phyloP scores from a whole-genome alignment of 129 eudicot genomes.

The Pittosporum tobira region DNA sequence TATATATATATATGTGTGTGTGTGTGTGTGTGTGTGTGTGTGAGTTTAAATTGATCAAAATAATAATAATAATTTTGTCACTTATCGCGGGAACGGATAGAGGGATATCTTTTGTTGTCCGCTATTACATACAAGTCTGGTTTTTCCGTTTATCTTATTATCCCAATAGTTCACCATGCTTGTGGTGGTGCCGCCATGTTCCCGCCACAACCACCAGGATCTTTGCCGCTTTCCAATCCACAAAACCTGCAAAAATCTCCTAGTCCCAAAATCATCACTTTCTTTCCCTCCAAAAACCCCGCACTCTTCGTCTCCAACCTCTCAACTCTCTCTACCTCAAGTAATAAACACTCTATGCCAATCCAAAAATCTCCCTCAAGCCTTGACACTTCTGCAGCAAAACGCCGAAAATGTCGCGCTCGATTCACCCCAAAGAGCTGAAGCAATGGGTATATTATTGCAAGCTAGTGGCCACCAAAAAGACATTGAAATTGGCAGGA shows the following conservation, averaged over 20 bases:
- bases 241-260: neutral
- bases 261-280: neutral
- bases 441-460: conserved; percentile 23
- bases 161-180: conserved; percentile 1
- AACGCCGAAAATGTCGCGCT: conserved; percentile 1
- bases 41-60: no score
- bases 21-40: no score
- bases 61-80: no score
- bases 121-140: no score
- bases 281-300: conserved; percentile 1
- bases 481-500: conserved; percentile 30
- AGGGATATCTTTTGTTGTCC: no score
- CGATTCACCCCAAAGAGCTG: conserved; percentile 14
- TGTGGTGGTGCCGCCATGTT: neutral
- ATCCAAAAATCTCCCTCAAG: conserved; percentile 25
- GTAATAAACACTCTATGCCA: conserved; percentile 23
- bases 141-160: no score
- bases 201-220: neutral
- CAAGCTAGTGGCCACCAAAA: conserved; percentile 36
- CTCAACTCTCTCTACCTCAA: conserved; percentile 13
- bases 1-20: no score
- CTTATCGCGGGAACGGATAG: no score
- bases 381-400: conserved; percentile 20
- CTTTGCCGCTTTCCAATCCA: neutral
- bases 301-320: neutral